phyloP scores from a whole-genome alignment of 208 protist species.

The Spongospora subterranea region DNA sequence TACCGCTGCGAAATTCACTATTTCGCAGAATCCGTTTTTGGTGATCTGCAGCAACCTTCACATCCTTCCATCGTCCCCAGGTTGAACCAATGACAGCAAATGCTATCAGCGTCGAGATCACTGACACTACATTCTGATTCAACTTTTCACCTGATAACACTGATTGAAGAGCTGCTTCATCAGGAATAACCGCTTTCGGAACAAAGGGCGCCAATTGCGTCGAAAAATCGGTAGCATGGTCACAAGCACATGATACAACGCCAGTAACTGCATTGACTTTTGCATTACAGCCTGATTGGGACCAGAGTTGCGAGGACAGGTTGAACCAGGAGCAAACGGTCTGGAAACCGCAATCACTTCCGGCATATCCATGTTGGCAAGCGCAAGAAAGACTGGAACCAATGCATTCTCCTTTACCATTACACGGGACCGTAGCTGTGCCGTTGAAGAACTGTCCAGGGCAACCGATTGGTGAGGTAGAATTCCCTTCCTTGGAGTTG shows the following conservation, averaged over 20 bases:
- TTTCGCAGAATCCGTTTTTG: background rate
- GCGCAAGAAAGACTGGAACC: background rate
- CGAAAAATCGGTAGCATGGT: conserved; percentile 53
- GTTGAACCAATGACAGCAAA: background rate
- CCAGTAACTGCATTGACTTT: background rate
- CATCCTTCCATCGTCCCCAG: background rate
- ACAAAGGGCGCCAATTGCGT: conserved; percentile 21
- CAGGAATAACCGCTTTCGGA: conserved; percentile 1
- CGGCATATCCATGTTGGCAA: background rate
- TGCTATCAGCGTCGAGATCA: background rate
- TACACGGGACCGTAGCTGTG: background rate
- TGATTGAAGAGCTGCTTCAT: background rate
- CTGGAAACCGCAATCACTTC: background rate
- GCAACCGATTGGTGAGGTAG: background rate
- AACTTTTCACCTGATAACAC: conserved; percentile 1
- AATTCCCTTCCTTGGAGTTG: background rate
- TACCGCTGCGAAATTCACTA: background rate
- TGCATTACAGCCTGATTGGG: background rate
- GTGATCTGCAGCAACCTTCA: background rate
- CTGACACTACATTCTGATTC: background rate
- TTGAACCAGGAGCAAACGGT: conserved; percentile 41
- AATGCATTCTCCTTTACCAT: background rate
- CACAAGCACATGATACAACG: background rate
- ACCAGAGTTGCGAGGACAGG: background rate
- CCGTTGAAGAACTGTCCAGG: background rate